These are phyloP conservation scores for Arthrinium phaeospermum DNA, from an alignment of 2,329 filamentous ascomycete species.

Conservation along the genomic window DNA sequence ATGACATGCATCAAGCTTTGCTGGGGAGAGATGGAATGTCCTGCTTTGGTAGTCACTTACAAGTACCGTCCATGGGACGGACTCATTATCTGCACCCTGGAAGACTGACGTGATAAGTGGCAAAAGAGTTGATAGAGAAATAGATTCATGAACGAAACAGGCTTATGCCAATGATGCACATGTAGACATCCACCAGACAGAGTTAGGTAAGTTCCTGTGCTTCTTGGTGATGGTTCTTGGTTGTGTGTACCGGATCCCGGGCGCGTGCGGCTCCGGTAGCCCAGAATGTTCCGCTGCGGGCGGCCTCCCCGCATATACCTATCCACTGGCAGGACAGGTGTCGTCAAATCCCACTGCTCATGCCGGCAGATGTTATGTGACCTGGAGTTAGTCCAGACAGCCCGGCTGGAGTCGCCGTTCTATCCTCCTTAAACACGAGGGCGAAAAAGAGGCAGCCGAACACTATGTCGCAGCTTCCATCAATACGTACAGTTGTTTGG, in stretches of 20 bases:
- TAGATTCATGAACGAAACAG: not conserved
- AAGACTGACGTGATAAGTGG: not conserved
- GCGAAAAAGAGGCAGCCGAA: too few species aligned
- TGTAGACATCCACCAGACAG: not conserved
- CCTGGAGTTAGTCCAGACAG: not conserved
- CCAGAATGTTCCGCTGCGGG: not conserved
- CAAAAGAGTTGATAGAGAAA: not conserved
- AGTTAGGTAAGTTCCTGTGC: not conserved
- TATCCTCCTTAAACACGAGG: too few species aligned
- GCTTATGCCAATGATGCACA: not conserved
- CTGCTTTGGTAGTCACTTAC: not conserved
- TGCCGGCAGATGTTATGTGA: not conserved
- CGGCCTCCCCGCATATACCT: not conserved
- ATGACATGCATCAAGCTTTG: not conserved
- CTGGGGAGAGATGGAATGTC: not conserved
- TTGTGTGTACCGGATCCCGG: not conserved
- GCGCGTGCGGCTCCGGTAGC: slow-evolving; percentile 3
- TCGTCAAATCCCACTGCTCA: not conserved
- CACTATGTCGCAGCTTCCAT: not conserved
- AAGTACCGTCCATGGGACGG: not conserved
- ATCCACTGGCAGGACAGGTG: not conserved
- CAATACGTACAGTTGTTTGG: too few species aligned
- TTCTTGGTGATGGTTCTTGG: not conserved
- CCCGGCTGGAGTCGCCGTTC: not conserved
- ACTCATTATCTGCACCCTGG: not conserved